Conservation (phyloP, 2,329 filamentous ascomycete species). For the Sarocladiaceae sp. region DNA sequence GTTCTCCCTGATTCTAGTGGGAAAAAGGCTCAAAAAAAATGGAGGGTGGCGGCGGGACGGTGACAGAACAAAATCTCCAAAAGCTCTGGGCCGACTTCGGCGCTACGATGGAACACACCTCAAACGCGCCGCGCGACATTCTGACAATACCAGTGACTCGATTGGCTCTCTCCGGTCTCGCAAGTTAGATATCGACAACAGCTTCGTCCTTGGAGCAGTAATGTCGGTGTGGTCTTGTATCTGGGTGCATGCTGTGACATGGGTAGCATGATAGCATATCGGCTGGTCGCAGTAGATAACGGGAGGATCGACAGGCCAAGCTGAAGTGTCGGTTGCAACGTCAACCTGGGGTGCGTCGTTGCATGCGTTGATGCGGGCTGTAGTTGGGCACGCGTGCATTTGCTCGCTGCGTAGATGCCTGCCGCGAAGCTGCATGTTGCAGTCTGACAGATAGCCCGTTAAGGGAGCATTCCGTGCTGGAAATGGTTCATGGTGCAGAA, state of each 20-base stretch:
- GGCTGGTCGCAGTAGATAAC: no score
- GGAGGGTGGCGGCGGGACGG: background rate
- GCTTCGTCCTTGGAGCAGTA: no score
- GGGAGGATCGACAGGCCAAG: no score
- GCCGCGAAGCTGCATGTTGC: background rate
- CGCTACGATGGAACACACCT: background rate
- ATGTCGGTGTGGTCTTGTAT: background rate
- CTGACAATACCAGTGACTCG: constrained; percentile 8
- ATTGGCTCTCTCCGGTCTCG: constrained; percentile 4
- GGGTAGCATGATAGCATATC: no score
- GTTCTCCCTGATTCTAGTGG: no score
- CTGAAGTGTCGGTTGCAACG: no score
- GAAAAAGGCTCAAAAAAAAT: constrained; percentile 8
- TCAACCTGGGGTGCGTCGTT: background rate
- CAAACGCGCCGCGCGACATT: no score
- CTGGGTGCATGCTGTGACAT: background rate
- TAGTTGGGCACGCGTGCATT: constrained; percentile 1
- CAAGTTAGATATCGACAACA: no score
- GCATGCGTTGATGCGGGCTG: background rate
- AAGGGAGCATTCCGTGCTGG: background rate
- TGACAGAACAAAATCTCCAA: background rate
- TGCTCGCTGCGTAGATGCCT: background rate
- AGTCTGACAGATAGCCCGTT: background rate
- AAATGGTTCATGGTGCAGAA: no score
- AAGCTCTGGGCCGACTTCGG: background rate